Conservation (phyloP, 345 rosid genomes). For the Lepidium sativum region DNA sequence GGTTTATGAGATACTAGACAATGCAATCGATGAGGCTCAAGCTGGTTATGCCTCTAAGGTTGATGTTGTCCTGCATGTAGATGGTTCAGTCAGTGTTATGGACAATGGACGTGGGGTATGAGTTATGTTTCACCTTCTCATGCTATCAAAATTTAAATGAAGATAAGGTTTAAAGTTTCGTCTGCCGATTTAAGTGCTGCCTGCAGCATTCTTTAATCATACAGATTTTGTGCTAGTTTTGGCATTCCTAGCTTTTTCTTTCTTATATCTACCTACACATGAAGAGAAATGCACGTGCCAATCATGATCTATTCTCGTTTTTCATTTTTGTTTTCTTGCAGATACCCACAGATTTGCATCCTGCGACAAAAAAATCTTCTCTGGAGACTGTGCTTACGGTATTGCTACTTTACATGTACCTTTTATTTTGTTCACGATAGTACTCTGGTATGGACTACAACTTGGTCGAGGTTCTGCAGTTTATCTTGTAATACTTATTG, state of each 20-base stretch:
- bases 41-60: slow-evolving; percentile 84
- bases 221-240: background rate
- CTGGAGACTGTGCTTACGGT: slow-evolving; percentile 99
- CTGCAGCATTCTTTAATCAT: background rate
- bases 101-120: slow-evolving; percentile 99
- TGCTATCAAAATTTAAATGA: background rate
- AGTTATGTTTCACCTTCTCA: slow-evolving; percentile 1
- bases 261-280: background rate
- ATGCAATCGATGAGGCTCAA: slow-evolving; percentile 98
- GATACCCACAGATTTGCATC: slow-evolving; percentile 99
- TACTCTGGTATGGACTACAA: background rate
- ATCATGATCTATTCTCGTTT: background rate
- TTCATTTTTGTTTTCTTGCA: slow-evolving; percentile 29
- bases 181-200: background rate
- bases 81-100: slow-evolving; percentile 78
- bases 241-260: background rate
- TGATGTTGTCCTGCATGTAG: slow-evolving; percentile 54
- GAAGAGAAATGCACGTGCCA: background rate
- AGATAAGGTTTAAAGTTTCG: background rate
- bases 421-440: slow-evolving; percentile 1
- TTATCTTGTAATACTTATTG: background rate
- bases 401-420: slow-evolving; percentile 16
- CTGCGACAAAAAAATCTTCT: slow-evolving; percentile 81
- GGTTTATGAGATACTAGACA: slow-evolving; percentile 98
- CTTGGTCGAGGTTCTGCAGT: background rate